Evolutionary conservation across 2,329 filamentous ascomycete genomes (phyloP).

Genomic region (Bipolaris victoriae): DNA sequence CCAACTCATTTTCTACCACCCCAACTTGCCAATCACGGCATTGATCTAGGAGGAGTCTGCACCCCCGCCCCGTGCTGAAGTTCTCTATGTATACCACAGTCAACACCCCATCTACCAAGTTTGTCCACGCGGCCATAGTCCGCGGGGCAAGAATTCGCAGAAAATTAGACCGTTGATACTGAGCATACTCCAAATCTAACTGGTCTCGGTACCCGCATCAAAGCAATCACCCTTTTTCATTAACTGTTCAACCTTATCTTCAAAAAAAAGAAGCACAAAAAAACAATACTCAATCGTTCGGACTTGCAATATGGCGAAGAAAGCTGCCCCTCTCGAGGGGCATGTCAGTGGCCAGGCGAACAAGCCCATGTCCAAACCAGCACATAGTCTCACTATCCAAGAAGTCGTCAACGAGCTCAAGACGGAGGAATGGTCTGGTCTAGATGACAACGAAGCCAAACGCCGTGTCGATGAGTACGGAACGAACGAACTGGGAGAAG

Average conservation of each 20-base stretch:
- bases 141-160: constrained; percentile 28
- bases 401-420: constrained; percentile 62
- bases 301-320: constrained; percentile 27
- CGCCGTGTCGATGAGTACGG: constrained; percentile 66
- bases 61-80: constrained; percentile 37
- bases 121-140: constrained; percentile 28
- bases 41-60: constrained; percentile 37
- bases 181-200: background rate
- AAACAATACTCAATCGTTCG: background rate
- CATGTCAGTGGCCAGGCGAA: constrained; percentile 53
- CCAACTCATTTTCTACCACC: background rate
- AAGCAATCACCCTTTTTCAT: background rate
- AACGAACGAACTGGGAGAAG: constrained; percentile 73
- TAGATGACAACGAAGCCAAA: constrained; percentile 65
- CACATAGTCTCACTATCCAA: constrained; percentile 64
- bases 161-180: constrained; percentile 22
- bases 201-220: background rate
- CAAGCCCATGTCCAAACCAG: constrained; percentile 63
- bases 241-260: background rate
- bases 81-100: constrained; percentile 30
- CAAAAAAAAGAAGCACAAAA: background rate
- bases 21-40: constrained; percentile 34
- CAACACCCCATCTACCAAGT: constrained; percentile 26
- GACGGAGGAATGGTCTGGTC: constrained; percentile 69
- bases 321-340: constrained; percentile 25